A percentile compares a stretch with the other conserved stretches of the same genome.
Conservation (phyloP, 805 yeast species). For the Hanseniaspora hatyaiensis region DNA sequence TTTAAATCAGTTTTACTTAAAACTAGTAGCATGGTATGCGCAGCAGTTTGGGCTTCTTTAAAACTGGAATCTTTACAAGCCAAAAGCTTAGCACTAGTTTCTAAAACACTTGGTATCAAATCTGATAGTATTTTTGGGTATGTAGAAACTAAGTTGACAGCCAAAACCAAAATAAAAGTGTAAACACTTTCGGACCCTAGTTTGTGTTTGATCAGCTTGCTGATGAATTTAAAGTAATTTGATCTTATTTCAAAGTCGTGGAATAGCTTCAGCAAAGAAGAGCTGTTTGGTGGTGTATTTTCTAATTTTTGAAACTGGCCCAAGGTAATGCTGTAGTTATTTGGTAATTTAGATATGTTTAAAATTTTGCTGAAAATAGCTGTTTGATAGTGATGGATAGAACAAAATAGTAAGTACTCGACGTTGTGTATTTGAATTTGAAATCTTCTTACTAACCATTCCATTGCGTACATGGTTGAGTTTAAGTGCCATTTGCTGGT, state of each 20-base stretch:
- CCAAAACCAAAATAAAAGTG: slow-evolving; percentile 29
- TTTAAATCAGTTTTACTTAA: slow-evolving; percentile 34
- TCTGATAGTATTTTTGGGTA: slow-evolving; percentile 36
- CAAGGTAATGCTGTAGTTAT: slow-evolving; percentile 58
- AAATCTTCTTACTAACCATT: slow-evolving; percentile 90
- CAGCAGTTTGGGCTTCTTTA: slow-evolving; percentile 64
- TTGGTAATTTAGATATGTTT: slow-evolving; percentile 67
- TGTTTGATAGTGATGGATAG: slow-evolving; percentile 68
- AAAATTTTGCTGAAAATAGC: slow-evolving; percentile 67
- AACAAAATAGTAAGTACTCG: slow-evolving; percentile 57
- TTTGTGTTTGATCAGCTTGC: slow-evolving; percentile 31
- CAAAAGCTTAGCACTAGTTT: slow-evolving; percentile 46
- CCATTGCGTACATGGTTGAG: slow-evolving; percentile 71
- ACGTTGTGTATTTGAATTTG: slow-evolving; percentile 71
- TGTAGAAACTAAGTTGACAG: slow-evolving; percentile 47
- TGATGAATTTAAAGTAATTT: slow-evolving; percentile 47
- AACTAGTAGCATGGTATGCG: slow-evolving; percentile 72
- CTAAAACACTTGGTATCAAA: slow-evolving; percentile 44
- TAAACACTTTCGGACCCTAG: slow-evolving; percentile 38
- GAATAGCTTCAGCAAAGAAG: slow-evolving; percentile 60
- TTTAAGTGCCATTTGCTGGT: slow-evolving; percentile 67
- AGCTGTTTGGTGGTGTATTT: slow-evolving; percentile 47
- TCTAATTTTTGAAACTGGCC: slow-evolving; percentile 51
- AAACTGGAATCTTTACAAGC: slow-evolving; percentile 30
- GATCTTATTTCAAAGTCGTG: slow-evolving; percentile 57